Base-by-base conservation (phyloP, 768 basidiomycete genomes). In the Lactarius akahatsu region DNA sequence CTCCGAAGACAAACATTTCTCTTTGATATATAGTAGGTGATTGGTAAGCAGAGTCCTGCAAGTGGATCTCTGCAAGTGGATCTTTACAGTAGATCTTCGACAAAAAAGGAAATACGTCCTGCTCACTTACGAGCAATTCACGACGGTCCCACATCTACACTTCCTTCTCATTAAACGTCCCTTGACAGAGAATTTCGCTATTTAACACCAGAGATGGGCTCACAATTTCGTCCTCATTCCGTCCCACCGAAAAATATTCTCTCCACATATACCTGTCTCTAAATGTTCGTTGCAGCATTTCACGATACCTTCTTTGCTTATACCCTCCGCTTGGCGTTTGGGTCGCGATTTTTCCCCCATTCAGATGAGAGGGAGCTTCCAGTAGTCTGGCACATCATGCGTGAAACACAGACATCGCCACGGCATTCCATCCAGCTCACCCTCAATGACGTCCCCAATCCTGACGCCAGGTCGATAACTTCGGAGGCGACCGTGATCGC, bases 231-330 rank as follows among this genome's bases (percentile, higher is more conserved):
- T 6, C 38, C 13, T 8, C 66, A 59, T 67, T 30, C 7, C n/a
- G 28, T 61, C 47, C 23, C 45, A 23, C n/a, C 40, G 56, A 60
- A 30, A 38, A 36, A 26, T 9, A 13, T 13, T 38, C n/a, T n/a
- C 26, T 34, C 32, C 38, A 40, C 38, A 40, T 15, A 40, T 15
- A 11, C 7, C 38, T n/a, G 3, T 40, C 26, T 36, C 36, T 23
- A 43, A 23, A 69, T 69, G 47, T 23, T 10, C 23, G n/a, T 4
- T 5, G 4, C 68, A 32, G 62, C 74, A 2, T 67, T 77, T 41
- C 73, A 71, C 57, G 75, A 77, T 64, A 73, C 76, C 3, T 66
- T 73, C 23, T 64, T 74, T 61, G 76, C 75, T n/a, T 72, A 77
- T 62, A 59, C 72, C 43, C 63, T 77, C 62, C 74, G 76, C 61